Evolutionary conservation across 805 yeast genomes (phyloP).

Genomic region (Spathaspora passalidarum): DNA sequence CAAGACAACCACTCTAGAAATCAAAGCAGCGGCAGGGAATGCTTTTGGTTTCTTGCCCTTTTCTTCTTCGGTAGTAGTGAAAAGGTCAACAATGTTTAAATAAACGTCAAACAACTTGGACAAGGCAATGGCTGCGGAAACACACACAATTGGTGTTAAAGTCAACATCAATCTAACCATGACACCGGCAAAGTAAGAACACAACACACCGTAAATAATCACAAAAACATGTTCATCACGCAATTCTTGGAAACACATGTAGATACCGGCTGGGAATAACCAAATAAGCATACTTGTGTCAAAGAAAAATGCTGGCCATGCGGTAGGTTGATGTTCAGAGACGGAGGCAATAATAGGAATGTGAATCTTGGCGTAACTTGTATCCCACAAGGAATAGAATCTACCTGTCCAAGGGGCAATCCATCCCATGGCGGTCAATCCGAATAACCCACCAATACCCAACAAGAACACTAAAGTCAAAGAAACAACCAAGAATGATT

Average conservation of each 20-base stretch:
- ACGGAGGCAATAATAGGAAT: conserved; percentile 98
- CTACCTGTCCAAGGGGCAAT: conserved; percentile 99
- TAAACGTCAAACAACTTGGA: conserved; percentile 83
- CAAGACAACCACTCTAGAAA: conserved; percentile 62
- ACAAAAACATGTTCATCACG: conserved; percentile 91
- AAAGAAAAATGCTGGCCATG: conserved; percentile 98
- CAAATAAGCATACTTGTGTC: conserved; percentile 91
- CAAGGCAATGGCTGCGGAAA: conserved; percentile 83
- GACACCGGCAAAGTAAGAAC: conserved; percentile 97
- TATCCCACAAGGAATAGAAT: conserved; percentile 97
- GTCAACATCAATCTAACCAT: conserved; percentile 98
- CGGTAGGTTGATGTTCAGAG: conserved; percentile 99
- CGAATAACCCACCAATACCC: conserved; percentile 71
- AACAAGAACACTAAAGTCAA: conserved; percentile 51
- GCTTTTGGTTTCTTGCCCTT: conserved; percentile 7
- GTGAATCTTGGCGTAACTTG: conserved; percentile 94
- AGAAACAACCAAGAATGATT: conserved; percentile 60
- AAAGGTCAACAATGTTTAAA: conserved; percentile 55
- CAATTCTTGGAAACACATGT: conserved; percentile 83
- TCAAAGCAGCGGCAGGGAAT: conserved; percentile 27
- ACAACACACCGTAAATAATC: conserved; percentile 87
- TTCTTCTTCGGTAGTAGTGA: conserved; percentile 14
- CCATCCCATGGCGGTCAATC: conserved; percentile 83
- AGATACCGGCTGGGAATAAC: conserved; percentile 98
- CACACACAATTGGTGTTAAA: conserved; percentile 94